A percentile compares a stretch with the other conserved stretches of the same genome.
These are phyloP conservation scores for Pythium dissimile DNA, from an alignment of 352 stramenopile genomes.

Conservation along the genomic window DNA sequence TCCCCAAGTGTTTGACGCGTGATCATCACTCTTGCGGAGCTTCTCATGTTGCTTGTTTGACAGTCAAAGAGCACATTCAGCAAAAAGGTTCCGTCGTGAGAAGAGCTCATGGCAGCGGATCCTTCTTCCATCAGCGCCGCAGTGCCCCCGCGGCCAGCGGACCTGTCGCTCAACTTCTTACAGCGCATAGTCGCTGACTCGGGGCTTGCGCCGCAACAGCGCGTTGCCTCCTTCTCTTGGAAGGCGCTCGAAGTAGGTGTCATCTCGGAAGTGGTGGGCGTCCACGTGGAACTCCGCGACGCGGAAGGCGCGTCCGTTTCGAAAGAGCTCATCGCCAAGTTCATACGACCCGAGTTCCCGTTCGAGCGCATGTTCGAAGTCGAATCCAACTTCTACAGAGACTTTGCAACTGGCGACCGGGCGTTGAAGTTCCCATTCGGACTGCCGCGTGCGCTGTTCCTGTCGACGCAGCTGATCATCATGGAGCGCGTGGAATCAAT, in stretches of 20 bases:
- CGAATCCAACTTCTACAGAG: conserved; percentile 71
- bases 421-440: conserved; percentile 46
- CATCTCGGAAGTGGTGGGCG: conserved; percentile 68
- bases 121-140: neutral
- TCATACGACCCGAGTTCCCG: conserved; percentile 70
- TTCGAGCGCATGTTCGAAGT: conserved; percentile 81
- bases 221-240: conserved; percentile 51
- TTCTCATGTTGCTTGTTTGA: neutral
- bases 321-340: conserved; percentile 65
- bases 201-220: conserved; percentile 13
- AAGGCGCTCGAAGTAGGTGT: conserved; percentile 69
- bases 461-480: conserved; percentile 69
- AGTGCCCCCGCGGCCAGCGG: conserved; percentile 15
- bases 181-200: conserved; percentile 23
- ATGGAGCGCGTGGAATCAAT: conserved; percentile 53
- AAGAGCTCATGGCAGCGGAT: no score
- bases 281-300: conserved; percentile 20
- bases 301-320: conserved; percentile 2
- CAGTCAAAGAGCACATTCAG: no score
- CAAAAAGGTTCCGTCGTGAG: no score
- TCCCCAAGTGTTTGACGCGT: no score
- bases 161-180: conserved; percentile 56
- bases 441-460: conserved; percentile 50
- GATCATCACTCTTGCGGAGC: conserved; percentile 2
- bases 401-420: conserved; percentile 24